Percentiles rank a stretch among this genome's conserved stretches.
These are phyloP conservation scores for Debaryomyces udenii DNA, from an alignment of 1,139 yeast genomes.

Conservation along the genomic window DNA sequence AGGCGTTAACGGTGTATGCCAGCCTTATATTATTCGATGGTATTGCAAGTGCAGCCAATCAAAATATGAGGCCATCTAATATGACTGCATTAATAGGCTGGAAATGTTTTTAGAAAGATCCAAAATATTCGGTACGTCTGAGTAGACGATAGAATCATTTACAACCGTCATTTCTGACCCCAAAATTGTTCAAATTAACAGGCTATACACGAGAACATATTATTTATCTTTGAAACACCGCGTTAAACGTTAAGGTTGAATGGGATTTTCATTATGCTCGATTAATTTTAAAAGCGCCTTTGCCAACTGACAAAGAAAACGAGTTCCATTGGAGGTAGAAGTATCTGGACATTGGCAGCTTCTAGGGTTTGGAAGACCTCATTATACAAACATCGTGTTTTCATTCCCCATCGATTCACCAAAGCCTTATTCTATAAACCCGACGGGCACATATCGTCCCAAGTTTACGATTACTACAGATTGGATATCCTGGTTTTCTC, in stretches of 20 bases:
- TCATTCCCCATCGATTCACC: conserved; percentile 39
- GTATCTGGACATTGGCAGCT: conserved; percentile 44
- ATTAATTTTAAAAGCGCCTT: conserved; percentile 24
- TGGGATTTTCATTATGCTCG: conserved; percentile 30
- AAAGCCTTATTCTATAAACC: conserved; percentile 31
- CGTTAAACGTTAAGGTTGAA: conserved; percentile 27
- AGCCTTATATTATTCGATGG: no score
- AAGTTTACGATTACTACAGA: conserved; percentile 20
- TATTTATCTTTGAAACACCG: conserved; percentile 16
- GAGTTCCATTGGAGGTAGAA: conserved; percentile 15
- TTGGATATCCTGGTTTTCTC: conserved; percentile 15
- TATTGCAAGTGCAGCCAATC: no score
- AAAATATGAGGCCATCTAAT: no score
- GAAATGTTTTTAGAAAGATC: no score
- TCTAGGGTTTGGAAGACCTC: conserved; percentile 35
- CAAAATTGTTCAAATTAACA: conserved; percentile 14
- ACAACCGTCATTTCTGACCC: conserved; percentile 16
- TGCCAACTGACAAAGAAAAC: conserved; percentile 17
- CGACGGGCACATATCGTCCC: conserved; percentile 34
- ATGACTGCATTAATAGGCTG: no score
- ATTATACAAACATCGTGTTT: conserved; percentile 32
- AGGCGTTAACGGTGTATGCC: no score
- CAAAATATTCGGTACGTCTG: no score
- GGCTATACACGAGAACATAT: conserved; percentile 19
- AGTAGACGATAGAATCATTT: conserved; percentile 8